These are phyloP conservation scores for Solanum appendiculatum DNA, from an alignment of 257 asterid genomes.

Conservation along the genomic window DNA sequence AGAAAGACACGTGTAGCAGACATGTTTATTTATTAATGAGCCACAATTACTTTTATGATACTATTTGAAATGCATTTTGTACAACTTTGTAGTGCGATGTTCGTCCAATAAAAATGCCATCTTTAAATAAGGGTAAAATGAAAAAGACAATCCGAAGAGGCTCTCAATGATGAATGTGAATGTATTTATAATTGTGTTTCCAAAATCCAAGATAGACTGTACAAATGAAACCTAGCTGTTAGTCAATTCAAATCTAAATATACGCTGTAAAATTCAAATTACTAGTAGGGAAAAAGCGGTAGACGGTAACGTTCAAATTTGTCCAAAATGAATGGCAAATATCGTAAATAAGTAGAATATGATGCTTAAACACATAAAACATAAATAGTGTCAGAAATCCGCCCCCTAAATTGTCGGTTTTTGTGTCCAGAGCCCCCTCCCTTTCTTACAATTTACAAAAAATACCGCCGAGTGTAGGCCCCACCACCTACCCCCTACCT, in stretches of 20 bases:
- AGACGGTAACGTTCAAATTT: not conserved
- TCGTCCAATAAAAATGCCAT: too few species aligned
- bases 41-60: too few species aligned
- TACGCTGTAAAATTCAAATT: not conserved
- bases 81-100: too few species aligned
- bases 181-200: not conserved
- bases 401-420: constrained; percentile 5
- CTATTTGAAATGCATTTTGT: too few species aligned
- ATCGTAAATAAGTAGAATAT: not conserved
- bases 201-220: not conserved
- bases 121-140: too few species aligned
- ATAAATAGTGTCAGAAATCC: not conserved
- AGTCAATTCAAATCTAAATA: not conserved
- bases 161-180: not conserved
- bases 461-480: constrained; percentile 2
- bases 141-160: too few species aligned
- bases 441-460: not conserved
- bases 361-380: not conserved
- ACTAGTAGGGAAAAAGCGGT: not conserved
- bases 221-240: not conserved
- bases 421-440: not conserved
- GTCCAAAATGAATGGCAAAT: not conserved
- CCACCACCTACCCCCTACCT: constrained; percentile 2
- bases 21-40: too few species aligned
- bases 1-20: too few species aligned